Conservation (phyloP, 2,329 filamentous ascomycete species). For the Penicillium sp. region DNA sequence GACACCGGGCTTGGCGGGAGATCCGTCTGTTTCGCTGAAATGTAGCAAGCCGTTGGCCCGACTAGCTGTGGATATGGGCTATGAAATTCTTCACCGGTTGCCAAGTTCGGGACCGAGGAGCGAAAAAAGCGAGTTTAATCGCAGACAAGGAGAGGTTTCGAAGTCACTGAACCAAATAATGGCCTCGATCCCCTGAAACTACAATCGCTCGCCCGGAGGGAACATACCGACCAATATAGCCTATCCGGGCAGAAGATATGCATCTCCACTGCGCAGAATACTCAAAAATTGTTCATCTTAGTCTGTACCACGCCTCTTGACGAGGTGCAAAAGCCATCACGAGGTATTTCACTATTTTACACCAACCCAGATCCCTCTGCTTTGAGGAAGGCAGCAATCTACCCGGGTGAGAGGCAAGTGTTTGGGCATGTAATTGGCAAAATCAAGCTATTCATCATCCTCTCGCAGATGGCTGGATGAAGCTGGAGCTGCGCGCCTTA, state of each 20-base stretch:
- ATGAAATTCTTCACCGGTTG: constrained; percentile 49
- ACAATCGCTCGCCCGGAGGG: constrained; percentile 33
- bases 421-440: constrained; percentile 52
- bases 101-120: constrained; percentile 43
- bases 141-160: constrained; percentile 41
- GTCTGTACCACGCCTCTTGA: constrained; percentile 40
- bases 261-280: constrained; percentile 45
- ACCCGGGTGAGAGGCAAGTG: constrained; percentile 48
- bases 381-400: constrained; percentile 41
- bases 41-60: constrained; percentile 42
- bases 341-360: constrained; percentile 45
- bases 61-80: constrained; percentile 42
- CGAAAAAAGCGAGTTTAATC: constrained; percentile 39
- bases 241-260: constrained; percentile 43
- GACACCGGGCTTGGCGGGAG: constrained; percentile 41
- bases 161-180: constrained; percentile 43
- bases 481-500: constrained; percentile 53
- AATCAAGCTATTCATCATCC: constrained; percentile 55
- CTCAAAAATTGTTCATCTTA: constrained; percentile 43
- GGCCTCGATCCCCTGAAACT: constrained; percentile 43
- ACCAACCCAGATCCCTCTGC: constrained; percentile 41
- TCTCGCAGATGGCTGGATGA: constrained; percentile 53
- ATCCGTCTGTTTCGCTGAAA: constrained; percentile 40
- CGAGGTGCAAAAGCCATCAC: constrained; percentile 40
- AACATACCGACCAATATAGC: constrained; percentile 32